phyloP scores from a whole-genome alignment of 169 alveolate genomes.

The Plasmodium inui region DNA sequence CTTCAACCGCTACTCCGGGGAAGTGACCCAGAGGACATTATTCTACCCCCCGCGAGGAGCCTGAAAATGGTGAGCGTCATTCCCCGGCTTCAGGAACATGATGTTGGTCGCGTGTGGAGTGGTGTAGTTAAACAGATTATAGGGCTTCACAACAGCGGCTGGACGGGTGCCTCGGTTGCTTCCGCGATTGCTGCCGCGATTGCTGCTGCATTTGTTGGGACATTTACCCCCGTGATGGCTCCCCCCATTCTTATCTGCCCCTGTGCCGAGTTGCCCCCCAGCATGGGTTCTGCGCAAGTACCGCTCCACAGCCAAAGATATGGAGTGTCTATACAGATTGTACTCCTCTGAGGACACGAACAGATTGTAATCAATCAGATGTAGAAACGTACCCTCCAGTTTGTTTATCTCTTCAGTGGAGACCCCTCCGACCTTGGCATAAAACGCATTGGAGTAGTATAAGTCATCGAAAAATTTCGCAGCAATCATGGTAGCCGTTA shows the following conservation, averaged over 20 bases:
- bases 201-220: background rate
- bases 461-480: conserved; percentile 95
- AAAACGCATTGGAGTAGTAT: conserved; percentile 90
- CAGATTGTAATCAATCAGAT: conserved; percentile 88
- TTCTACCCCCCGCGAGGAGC: background rate
- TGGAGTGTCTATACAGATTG: conserved; percentile 87
- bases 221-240: background rate
- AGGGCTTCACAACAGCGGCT: background rate
- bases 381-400: conserved; percentile 91
- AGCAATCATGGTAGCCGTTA: conserved; percentile 92
- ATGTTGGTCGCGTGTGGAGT: conserved; percentile 5
- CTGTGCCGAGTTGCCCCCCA: conserved; percentile 4
- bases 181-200: background rate
- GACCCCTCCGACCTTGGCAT: conserved; percentile 96
- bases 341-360: conserved; percentile 90
- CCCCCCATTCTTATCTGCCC: background rate
- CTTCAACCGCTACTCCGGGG: background rate
- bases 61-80: background rate
- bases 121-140: conserved; percentile 8
- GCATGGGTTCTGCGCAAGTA: conserved; percentile 6
- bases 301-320: conserved; percentile 79
- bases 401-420: conserved; percentile 90
- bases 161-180: background rate
- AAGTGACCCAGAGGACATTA: too few relatives aligned
- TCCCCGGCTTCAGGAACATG: background rate